Evolutionary conservation across 1,284 basidiomycete genomes (phyloP).

Genomic region (Ceratobasidium sp.): DNA sequence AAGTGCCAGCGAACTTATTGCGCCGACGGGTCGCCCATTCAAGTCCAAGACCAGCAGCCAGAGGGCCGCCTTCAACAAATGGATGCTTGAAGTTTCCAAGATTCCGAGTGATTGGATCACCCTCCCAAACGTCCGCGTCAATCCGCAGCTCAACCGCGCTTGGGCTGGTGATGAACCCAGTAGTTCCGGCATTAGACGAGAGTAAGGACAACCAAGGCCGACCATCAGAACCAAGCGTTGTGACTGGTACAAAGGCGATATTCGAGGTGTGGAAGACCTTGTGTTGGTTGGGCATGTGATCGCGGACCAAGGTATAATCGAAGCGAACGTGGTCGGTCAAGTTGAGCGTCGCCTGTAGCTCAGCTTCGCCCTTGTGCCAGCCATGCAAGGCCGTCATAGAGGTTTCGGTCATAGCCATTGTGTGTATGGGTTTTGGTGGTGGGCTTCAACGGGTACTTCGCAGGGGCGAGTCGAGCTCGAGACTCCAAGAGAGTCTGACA

Average conservation of each 20-base stretch:
- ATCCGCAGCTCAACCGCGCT: conserved; percentile 62
- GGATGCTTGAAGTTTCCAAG: conserved; percentile 50
- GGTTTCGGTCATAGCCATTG: conserved; percentile 24
- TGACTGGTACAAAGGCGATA: conserved; percentile 64
- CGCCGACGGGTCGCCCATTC: conserved; percentile 70
- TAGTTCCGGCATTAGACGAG: conserved; percentile 58
- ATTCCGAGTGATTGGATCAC: conserved; percentile 66
- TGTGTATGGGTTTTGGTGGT: no score
- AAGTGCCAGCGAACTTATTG: conserved; percentile 72
- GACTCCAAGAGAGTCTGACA: no score
- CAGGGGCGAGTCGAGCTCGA: no score
- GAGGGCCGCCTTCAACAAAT: conserved; percentile 50
- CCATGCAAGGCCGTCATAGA: conserved; percentile 55
- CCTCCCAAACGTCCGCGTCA: conserved; percentile 64
- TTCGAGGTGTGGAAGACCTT: conserved; percentile 61
- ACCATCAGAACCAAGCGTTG: conserved; percentile 61
- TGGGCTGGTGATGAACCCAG: conserved; percentile 64
- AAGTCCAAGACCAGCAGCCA: conserved; percentile 72
- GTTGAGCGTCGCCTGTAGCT: conserved; percentile 59
- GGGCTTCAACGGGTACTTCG: no score
- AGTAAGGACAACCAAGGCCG: conserved; percentile 67
- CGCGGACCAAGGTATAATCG: conserved; percentile 55
- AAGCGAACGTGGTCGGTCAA: conserved; percentile 54
- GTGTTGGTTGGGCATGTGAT: conserved; percentile 63
- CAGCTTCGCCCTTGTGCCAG: conserved; percentile 64